Conservation (phyloP, 441 rosid species). For the Theobroma grandiflorum region DNA sequence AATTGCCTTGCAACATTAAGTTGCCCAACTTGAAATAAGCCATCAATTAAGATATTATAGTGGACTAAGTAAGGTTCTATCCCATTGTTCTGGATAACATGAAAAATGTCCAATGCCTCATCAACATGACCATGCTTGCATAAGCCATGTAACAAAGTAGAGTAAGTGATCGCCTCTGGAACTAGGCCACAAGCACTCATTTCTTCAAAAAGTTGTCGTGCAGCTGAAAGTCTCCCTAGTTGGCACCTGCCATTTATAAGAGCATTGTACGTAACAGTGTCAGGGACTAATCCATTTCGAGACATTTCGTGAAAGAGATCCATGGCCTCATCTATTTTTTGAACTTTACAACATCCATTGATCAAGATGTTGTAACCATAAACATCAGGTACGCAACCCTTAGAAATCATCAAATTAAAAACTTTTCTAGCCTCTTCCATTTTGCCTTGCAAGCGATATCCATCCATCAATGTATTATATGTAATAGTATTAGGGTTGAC, state of each 20-base stretch:
- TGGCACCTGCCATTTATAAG: neutral
- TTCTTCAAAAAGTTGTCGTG: neutral
- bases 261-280: too few relatives aligned
- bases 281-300: neutral
- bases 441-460: constrained; percentile 24
- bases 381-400: neutral
- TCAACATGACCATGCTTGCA: neutral
- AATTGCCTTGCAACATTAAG: neutral
- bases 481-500: neutral
- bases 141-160: neutral
- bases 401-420: neutral
- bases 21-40: neutral
- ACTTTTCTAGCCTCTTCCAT: constrained; percentile 14
- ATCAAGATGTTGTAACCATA: neutral
- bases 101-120: neutral
- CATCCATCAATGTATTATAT: neutral
- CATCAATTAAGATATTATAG: neutral
- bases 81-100: too few relatives aligned
- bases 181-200: neutral
- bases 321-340: constrained; percentile 14
- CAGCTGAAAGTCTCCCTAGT: neutral
- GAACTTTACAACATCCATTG: neutral
- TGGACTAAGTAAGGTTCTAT: neutral
- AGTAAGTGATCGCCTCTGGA: neutral
- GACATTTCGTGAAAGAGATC: constrained; percentile 10